These are phyloP conservation scores for Pichia nanzhaoensis DNA, from an alignment of 805 yeast species.

Conservation along the genomic window DNA sequence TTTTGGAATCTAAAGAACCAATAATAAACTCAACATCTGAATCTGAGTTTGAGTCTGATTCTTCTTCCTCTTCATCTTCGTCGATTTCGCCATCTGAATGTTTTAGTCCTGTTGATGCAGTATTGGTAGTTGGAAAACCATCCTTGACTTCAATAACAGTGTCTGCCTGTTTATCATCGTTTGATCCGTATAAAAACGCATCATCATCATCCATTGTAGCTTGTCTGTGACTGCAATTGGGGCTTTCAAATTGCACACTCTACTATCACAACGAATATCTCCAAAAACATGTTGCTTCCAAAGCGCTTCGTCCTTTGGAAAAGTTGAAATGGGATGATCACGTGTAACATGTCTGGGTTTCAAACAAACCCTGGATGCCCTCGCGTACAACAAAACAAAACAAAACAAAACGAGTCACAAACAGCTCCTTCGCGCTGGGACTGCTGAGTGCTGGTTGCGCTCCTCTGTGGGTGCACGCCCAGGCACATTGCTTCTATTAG, in stretches of 20 bases:
- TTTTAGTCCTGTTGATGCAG: neutral
- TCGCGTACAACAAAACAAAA: no score
- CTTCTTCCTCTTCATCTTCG: conserved; percentile 17
- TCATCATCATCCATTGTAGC: conserved; percentile 52
- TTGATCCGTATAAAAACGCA: conserved; percentile 60
- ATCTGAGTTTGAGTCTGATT: conserved; percentile 27
- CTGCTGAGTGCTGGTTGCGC: no score
- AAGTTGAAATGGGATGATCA: no score
- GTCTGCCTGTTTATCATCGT: conserved; percentile 26
- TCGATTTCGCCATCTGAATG: neutral
- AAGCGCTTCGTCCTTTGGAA: no score
- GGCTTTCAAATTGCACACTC: conserved; percentile 4
- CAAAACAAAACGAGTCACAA: no score
- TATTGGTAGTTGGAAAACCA: neutral
- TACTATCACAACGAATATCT: neutral
- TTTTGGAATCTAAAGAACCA: conserved; percentile 30
- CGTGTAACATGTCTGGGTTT: no score
- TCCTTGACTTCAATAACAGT: neutral
- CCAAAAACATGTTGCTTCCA: no score
- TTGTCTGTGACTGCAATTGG: neutral
- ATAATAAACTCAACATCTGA: conserved; percentile 80
- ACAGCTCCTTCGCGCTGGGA: no score
- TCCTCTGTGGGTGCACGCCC: no score
- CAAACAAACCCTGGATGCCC: no score
- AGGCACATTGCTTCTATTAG: no score